Conservation (phyloP, 495 filamentous ascomycete genomes). For the Aspergillus egyptiacus region DNA sequence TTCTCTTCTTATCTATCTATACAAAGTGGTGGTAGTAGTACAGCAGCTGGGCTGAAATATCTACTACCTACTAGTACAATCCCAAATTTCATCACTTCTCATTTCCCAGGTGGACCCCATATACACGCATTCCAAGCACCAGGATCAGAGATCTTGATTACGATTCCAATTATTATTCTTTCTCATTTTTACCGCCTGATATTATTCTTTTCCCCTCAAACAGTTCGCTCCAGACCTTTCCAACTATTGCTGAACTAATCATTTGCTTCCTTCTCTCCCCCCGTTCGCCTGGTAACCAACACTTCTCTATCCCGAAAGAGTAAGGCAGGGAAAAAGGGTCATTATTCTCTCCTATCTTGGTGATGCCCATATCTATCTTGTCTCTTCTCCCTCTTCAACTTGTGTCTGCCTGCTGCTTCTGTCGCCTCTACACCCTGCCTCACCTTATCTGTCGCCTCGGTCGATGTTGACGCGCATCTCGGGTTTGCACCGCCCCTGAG, state of each 20-base stretch:
- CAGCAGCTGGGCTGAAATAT: too few species aligned
- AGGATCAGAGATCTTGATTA: too few species aligned
- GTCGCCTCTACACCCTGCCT: constrained; percentile 1
- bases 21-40: background rate
- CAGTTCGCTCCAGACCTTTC: constrained; percentile 23
- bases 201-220: too few species aligned
- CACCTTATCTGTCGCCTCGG: constrained; percentile 4
- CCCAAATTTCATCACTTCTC: too few species aligned
- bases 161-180: too few species aligned
- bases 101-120: background rate
- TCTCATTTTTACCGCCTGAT: too few species aligned
- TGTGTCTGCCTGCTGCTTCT: background rate
- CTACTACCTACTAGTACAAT: too few species aligned
- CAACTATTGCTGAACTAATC: constrained; percentile 1
- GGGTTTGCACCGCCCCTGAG: constrained; percentile 18
- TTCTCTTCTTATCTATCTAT: background rate
- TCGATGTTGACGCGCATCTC: constrained; percentile 18
- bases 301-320: constrained; percentile 3
- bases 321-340: constrained; percentile 12
- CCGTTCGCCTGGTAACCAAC: constrained; percentile 24
- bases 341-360: constrained; percentile 8
- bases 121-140: constrained; percentile 1
- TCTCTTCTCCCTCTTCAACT: background rate
- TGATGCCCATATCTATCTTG: constrained; percentile 1
- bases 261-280: constrained; percentile 12